Evolutionary conservation across 2,329 filamentous ascomycete genomes (phyloP).

Genomic region (Aspergillaceae sp.): DNA sequence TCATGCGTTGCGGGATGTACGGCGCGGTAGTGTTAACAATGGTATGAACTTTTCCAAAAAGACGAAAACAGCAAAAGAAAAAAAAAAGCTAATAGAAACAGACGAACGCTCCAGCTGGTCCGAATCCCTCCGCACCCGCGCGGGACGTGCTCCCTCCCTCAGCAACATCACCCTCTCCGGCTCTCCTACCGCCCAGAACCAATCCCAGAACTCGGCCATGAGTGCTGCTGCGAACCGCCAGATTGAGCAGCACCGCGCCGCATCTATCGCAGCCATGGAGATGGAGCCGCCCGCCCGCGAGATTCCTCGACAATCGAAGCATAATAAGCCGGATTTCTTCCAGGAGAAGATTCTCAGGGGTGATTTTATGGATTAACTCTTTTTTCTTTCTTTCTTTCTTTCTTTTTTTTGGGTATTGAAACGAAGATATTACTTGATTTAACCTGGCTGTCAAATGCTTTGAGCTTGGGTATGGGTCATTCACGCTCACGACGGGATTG

Average conservation of each 20-base stretch:
- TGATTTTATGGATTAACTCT: constrained; percentile 82
- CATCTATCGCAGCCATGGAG: constrained; percentile 35
- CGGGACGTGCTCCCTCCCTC: constrained; percentile 61
- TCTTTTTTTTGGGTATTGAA: no score
- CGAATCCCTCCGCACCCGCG: constrained; percentile 85
- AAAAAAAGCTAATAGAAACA: constrained; percentile 33
- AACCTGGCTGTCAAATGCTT: no score
- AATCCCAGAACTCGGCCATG: constrained; percentile 32
- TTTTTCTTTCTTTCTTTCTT: constrained; percentile 1
- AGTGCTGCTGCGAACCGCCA: constrained; percentile 11
- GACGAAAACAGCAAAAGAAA: no score
- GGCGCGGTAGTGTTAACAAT: constrained; percentile 53
- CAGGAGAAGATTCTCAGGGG: constrained; percentile 96
- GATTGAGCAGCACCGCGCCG: constrained; percentile 27
- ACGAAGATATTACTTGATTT: no score
- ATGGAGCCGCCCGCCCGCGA: constrained; percentile 48
- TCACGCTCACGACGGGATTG: no score
- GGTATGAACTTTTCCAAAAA: constrained; percentile 32
- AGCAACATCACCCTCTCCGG: constrained; percentile 20
- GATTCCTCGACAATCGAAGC: constrained; percentile 39
- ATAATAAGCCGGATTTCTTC: constrained; percentile 79
- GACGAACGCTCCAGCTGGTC: constrained; percentile 96
- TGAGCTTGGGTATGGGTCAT: no score
- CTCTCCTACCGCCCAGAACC: constrained; percentile 6
- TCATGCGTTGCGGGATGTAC: constrained; percentile 64